These are phyloP conservation scores for Globisporangium apiculatum DNA, from an alignment of 352 stramenopile species.

Conservation along the genomic window DNA sequence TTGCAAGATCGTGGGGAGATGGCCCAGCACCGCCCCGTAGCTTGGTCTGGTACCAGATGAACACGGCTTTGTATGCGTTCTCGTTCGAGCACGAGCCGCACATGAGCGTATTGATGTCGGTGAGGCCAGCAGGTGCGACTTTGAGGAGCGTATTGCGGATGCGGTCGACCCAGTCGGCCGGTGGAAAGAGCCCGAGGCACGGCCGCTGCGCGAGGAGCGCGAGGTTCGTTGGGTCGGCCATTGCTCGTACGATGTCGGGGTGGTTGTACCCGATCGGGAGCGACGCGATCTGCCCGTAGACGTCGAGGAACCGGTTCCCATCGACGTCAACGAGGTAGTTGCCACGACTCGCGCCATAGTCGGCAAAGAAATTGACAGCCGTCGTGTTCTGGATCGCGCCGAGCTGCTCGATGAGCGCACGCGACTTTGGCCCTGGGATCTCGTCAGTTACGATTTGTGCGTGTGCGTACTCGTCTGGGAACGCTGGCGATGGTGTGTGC, in stretches of 20 bases:
- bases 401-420: slow-evolving; percentile 42
- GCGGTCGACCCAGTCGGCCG: too few species aligned
- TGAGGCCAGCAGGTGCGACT: too few species aligned
- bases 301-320: slow-evolving; percentile 76
- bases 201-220: slow-evolving; percentile 65
- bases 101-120: too few species aligned
- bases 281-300: slow-evolving; percentile 82
- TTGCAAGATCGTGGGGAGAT: too few species aligned
- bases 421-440: slow-evolving; percentile 63
- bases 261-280: slow-evolving; percentile 86
- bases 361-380: slow-evolving; percentile 71
- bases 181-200: slow-evolving; percentile 61
- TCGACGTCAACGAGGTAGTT: slow-evolving; percentile 86
- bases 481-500: slow-evolving; percentile 40
- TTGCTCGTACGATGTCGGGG: slow-evolving; percentile 55
- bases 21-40: too few species aligned
- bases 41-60: too few species aligned
- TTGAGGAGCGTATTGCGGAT: too few species aligned
- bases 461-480: slow-evolving; percentile 50
- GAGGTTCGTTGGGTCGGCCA: slow-evolving; percentile 55
- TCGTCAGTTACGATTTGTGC: slow-evolving; percentile 42
- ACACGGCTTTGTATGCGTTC: too few species aligned
- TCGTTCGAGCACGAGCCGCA: too few species aligned
- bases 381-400: slow-evolving; percentile 54
- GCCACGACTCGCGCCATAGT: slow-evolving; percentile 64